phyloP scores from a whole-genome alignment of 164 flowering plant genomes.

The Malania oleifera region DNA sequence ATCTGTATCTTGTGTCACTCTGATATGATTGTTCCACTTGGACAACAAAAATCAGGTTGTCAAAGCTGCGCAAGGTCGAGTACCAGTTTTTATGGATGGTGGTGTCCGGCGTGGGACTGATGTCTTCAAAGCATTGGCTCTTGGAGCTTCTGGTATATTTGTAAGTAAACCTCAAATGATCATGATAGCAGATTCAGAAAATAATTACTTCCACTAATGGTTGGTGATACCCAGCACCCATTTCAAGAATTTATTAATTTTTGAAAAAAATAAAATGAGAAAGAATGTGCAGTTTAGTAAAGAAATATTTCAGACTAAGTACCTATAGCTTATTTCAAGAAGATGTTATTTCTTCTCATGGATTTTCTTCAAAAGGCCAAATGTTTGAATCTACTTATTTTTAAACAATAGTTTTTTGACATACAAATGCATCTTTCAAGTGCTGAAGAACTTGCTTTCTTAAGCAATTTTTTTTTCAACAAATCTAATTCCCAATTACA shows the following conservation, averaged over 20 bases:
- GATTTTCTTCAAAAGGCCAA: neutral
- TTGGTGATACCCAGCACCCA: too few species aligned
- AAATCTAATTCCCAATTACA: conserved; percentile 17
- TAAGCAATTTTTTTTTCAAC: neutral
- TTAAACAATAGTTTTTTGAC: too few species aligned
- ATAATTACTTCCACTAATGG: too few species aligned
- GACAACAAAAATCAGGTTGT: conserved; percentile 32
- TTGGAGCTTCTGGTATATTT: conserved; percentile 91
- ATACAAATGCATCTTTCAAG: neutral
- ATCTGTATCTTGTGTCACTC: neutral
- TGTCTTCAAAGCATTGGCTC: conserved; percentile 93
- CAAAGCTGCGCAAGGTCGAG: conserved; percentile 37
- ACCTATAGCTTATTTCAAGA: too few species aligned
- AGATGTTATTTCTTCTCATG: too few species aligned
- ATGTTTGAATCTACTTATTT: too few species aligned
- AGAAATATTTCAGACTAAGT: too few species aligned
- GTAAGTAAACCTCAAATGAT: conserved; percentile 40
- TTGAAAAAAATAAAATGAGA: too few species aligned
- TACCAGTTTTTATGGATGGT: conserved; percentile 49
- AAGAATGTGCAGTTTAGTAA: too few species aligned
- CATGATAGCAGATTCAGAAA: too few species aligned
- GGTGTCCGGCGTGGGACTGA: conserved; percentile 96
- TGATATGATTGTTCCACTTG: conserved; percentile 1
- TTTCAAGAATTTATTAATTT: too few species aligned
- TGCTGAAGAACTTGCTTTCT: neutral